These are phyloP conservation scores for Carex sylvatica DNA, from an alignment of 202 grass and related monocot genomes.

Conservation along the genomic window DNA sequence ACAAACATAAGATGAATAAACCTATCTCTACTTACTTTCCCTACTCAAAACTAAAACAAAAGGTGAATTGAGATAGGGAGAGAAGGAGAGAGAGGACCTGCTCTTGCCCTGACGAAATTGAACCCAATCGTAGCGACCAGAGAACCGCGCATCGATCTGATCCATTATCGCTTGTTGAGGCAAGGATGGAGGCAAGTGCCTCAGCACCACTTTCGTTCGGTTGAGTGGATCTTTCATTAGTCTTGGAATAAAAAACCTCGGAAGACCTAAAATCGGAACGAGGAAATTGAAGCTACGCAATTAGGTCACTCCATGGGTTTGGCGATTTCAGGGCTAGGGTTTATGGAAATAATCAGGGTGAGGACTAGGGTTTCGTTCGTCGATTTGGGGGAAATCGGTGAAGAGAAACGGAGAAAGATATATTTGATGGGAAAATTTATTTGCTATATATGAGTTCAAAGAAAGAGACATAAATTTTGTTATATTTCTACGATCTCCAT, in stretches of 20 bases:
- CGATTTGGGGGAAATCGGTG: conserved; percentile 27
- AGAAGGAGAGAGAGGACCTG: conserved; percentile 43
- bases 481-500: neutral
- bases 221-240: conserved; percentile 76
- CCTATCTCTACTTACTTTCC: neutral
- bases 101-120: conserved; percentile 79
- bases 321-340: conserved; percentile 2
- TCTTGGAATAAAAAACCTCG: conserved; percentile 10
- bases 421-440: neutral
- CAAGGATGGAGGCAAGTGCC: conserved; percentile 75
- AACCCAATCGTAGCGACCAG: conserved; percentile 79
- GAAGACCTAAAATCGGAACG: neutral
- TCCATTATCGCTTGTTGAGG: conserved; percentile 67
- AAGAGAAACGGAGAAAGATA: neutral
- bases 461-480: neutral
- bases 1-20: conserved; percentile 17
- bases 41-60: neutral
- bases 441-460: neutral
- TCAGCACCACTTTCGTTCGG: conserved; percentile 87
- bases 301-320: conserved; percentile 15
- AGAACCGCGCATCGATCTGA: conserved; percentile 89
- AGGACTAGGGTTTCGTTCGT: conserved; percentile 19
- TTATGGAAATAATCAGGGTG: neutral
- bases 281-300: neutral
- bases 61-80: neutral